A percentile compares a stretch with the other conserved stretches of the same genome.
Conservation (phyloP, 257 asterid species). For the Cynanchum wilfordii region DNA sequence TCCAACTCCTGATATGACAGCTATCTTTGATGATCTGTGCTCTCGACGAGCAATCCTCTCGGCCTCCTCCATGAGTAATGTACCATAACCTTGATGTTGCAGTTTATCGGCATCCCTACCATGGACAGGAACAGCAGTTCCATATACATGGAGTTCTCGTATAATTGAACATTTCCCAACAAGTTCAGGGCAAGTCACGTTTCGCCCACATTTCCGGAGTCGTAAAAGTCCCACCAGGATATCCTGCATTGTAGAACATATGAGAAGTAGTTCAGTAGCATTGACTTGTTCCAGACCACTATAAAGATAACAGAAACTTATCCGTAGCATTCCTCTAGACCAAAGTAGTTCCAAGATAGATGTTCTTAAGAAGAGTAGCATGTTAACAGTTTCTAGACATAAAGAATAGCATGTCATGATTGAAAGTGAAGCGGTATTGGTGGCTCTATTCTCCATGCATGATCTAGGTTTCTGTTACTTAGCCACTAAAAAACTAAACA, state of each 20-base stretch:
- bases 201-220: slow-evolving; percentile 74
- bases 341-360: not conserved
- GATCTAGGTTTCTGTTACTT: not conserved
- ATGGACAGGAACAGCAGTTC: slow-evolving; percentile 97
- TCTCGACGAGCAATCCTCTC: slow-evolving; percentile 72
- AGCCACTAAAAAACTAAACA: not conserved
- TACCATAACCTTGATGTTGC: slow-evolving; percentile 97
- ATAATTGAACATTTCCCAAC: slow-evolving; percentile 87
- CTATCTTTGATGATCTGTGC: slow-evolving; percentile 84
- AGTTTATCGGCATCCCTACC: slow-evolving; percentile 89
- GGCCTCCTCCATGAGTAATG: slow-evolving; percentile 93
- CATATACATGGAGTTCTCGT: slow-evolving; percentile 92
- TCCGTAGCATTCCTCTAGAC: not conserved
- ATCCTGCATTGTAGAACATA: slow-evolving; percentile 48
- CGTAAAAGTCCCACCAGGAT: slow-evolving; percentile 92
- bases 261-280: not conserved
- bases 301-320: not conserved
- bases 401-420: not conserved
- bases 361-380: not conserved
- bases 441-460: not conserved
- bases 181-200: slow-evolving; percentile 84
- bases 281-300: not conserved
- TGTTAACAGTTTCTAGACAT: not conserved
- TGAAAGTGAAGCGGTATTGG: not conserved
- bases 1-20: slow-evolving; percentile 95